Evolutionary conservation across 768 basidiomycete species (phyloP).

Genomic region (Baorangia bicolor): DNA sequence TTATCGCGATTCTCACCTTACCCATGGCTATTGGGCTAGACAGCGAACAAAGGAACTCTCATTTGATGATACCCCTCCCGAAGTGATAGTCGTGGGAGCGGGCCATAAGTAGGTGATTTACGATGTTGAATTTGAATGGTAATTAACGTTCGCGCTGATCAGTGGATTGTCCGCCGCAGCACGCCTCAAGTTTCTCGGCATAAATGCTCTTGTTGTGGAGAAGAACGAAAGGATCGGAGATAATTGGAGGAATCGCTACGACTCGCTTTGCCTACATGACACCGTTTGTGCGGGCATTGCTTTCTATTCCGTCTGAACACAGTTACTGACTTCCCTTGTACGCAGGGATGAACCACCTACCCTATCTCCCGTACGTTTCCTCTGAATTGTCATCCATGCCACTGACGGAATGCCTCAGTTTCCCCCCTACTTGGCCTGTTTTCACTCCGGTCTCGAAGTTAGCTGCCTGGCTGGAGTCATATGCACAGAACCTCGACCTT

Average conservation of each 20-base stretch:
- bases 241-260: conserved; percentile 56
- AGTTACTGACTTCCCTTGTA: background rate
- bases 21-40: conserved; percentile 1
- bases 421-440: conserved; percentile 52
- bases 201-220: conserved; percentile 55
- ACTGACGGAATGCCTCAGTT: conserved; percentile 30
- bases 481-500: conserved; percentile 55
- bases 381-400: background rate
- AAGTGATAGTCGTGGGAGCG: conserved; percentile 57
- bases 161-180: conserved; percentile 41
- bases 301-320: background rate
- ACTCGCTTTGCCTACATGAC: conserved; percentile 54
- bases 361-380: conserved; percentile 46
- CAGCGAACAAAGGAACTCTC: background rate
- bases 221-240: conserved; percentile 50
- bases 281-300: conserved; percentile 32
- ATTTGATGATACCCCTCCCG: background rate
- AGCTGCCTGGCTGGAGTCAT: conserved; percentile 60
- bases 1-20: background rate
- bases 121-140: conserved; percentile 43
- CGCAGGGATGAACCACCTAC: conserved; percentile 17
- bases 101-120: conserved; percentile 47
- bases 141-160: background rate
- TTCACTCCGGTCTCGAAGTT: conserved; percentile 49
- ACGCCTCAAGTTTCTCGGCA: conserved; percentile 55